These are phyloP conservation scores for Emergomyces africanus DNA, from an alignment of 2,329 filamentous ascomycete genomes.

Conservation along the genomic window DNA sequence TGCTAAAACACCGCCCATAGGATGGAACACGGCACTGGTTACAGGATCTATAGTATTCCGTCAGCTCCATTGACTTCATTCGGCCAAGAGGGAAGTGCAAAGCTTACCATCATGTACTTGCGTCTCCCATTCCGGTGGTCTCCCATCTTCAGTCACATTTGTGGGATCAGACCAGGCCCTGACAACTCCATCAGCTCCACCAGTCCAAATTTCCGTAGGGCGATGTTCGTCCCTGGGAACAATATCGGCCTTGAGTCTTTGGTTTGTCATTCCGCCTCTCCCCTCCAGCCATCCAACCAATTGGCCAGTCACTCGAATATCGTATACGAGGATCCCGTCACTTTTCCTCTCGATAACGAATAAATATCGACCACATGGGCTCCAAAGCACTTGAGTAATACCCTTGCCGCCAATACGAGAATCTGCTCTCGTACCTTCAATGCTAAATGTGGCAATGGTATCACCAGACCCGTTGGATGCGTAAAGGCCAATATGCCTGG, in stretches of 20 bases:
- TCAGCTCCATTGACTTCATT: neutral
- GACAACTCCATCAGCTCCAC: constrained; percentile 44
- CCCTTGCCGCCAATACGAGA: constrained; percentile 37
- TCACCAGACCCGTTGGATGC: constrained; percentile 37
- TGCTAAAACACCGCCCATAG: constrained; percentile 34
- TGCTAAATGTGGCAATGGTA: constrained; percentile 39
- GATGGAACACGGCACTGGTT: constrained; percentile 35
- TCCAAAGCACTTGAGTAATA: constrained; percentile 45
- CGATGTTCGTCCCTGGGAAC: constrained; percentile 20
- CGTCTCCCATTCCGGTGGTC: constrained; percentile 31
- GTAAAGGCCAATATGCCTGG: constrained; percentile 45
- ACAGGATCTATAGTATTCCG: constrained; percentile 30
- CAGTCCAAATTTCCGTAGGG: constrained; percentile 45
- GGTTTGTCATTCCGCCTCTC: constrained; percentile 37
- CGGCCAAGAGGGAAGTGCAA: neutral
- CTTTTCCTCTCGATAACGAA: constrained; percentile 46
- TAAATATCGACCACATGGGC: constrained; percentile 44
- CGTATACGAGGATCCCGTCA: constrained; percentile 44
- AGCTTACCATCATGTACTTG: constrained; percentile 34
- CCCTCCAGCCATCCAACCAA: constrained; percentile 39
- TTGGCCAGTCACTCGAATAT: constrained; percentile 42
- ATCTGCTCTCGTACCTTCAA: constrained; percentile 29
- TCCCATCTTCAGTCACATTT: constrained; percentile 24
- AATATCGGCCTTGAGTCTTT: constrained; percentile 45
- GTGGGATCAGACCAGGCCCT: constrained; percentile 38